Evolutionary conservation across 2,329 filamentous ascomycete species (phyloP), one percentile per base, ranked within the genome.

Genomic region (Aureobasidium namibiae): DNA sequence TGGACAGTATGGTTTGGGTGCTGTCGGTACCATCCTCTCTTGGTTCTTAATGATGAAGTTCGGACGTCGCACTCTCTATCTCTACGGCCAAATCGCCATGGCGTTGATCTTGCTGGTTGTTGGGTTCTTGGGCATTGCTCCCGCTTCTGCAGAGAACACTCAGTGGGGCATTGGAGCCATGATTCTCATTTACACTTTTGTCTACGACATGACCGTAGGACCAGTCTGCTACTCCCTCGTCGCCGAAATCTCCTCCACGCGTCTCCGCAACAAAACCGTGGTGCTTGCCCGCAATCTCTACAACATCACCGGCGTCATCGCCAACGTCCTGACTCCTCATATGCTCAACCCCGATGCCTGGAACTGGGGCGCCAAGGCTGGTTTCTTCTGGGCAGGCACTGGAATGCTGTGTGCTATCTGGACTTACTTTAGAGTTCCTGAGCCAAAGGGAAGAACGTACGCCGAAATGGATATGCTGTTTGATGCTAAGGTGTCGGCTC

Each of bases 181-280:
- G 29, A 31, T 31, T 31, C 29, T 31, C 5, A 31, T 31, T 10
- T 31, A 31, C 29, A 31, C 29, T 6, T 31, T 31, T 31, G 29
- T 31, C 29, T 31, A 31, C 69, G 82, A 92, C 74, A 90, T 91
- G 80, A 31, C 82, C 61, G 88, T 96, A 73, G 92, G 96, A 87
- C 78, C 94, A 34, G 73, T 86, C 59, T 94, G 88, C 73, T 96
- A 95, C 75, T 94, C 90, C 0, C 82, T 96, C 11, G 91, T 96
- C 4, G 83, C 88, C 1, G 91, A 96, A 71, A 74, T 96, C 23
- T 91, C 90, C 0, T 90, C 90, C 0, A 83, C 89, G 14, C 82
- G 91, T 1, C 80, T 96, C 34, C 88, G 92, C 69, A 92, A 95
- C 76, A 96, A 96, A 78, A 95, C 92, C 0, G 87, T 95, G 23